These are phyloP conservation scores for Trypanosoma avium DNA, from an alignment of 208 protist genomes.

Conservation along the genomic window DNA sequence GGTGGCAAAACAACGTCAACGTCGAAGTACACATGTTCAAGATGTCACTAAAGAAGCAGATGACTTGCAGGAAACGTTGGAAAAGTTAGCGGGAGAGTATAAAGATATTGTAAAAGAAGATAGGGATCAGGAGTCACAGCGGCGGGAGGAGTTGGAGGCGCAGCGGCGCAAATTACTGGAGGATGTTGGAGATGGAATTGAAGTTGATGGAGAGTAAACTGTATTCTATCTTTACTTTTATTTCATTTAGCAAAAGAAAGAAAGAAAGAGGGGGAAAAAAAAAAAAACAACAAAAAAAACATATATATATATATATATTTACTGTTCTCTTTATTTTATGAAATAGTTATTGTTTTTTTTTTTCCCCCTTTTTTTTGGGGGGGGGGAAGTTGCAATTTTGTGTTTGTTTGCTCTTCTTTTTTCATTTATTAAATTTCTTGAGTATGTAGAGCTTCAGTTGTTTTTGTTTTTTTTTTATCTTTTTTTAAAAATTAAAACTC, in stretches of 20 bases:
- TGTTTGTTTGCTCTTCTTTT: too few relatives aligned
- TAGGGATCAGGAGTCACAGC: conserved; percentile 33
- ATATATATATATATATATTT: too few relatives aligned
- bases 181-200: conserved; percentile 81
- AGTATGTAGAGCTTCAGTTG: conserved; percentile 5
- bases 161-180: conserved; percentile 61
- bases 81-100: conserved; percentile 58
- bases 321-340: too few relatives aligned
- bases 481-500: background rate
- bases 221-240: background rate
- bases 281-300: too few relatives aligned
- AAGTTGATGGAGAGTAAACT: conserved; percentile 42
- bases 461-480: conserved; percentile 12
- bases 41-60: conserved; percentile 32
- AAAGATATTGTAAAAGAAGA: conserved; percentile 46
- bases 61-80: conserved; percentile 42
- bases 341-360: too few relatives aligned
- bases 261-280: background rate
- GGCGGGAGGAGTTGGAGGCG: conserved; percentile 45
- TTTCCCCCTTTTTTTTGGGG: too few relatives aligned
- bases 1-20: conserved; percentile 56
- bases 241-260: background rate
- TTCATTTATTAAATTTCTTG: too few relatives aligned
- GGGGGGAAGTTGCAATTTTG: too few relatives aligned
- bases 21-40: conserved; percentile 64